phyloP scores from a whole-genome alignment of 148 eudicot species.

The Cornus kousa region DNA sequence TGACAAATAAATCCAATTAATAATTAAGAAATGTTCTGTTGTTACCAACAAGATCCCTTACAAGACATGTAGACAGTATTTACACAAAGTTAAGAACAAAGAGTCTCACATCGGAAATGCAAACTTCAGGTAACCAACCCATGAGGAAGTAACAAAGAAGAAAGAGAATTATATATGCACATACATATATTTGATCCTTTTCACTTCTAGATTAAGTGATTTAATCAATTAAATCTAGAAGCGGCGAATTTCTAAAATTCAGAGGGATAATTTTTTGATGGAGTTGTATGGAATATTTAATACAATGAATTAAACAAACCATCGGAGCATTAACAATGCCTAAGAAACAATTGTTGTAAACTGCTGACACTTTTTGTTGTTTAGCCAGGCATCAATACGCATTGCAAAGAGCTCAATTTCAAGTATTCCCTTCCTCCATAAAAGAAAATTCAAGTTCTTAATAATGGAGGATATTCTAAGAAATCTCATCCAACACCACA shows the following conservation, averaged over 20 bases:
- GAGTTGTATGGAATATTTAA: too few species aligned
- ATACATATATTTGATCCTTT: neutral
- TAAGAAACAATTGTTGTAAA: neutral
- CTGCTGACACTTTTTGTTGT: neutral
- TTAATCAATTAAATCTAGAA: too few species aligned
- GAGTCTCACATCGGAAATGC: neutral
- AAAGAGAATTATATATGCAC: neutral
- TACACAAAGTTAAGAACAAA: neutral
- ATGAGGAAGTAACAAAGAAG: neutral
- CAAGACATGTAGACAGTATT: neutral
- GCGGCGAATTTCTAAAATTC: neutral
- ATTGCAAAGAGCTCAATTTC: neutral
- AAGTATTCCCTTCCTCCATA: neutral
- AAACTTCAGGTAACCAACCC: neutral
- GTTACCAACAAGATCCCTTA: neutral
- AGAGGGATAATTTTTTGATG: neutral
- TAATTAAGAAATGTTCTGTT: neutral
- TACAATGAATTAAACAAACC: neutral
- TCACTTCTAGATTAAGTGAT: neutral
- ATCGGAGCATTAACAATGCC: neutral
- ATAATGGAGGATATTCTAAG: too few species aligned
- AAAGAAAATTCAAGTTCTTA: neutral
- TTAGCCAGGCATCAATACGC: too few species aligned
- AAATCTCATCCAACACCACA: too few species aligned
- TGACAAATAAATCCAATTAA: neutral